A percentile compares a stretch with the other conserved stretches of the same genome.
phyloP scores from a whole-genome alignment of 495 filamentous ascomycete genomes.

The Xylaria venustula region DNA sequence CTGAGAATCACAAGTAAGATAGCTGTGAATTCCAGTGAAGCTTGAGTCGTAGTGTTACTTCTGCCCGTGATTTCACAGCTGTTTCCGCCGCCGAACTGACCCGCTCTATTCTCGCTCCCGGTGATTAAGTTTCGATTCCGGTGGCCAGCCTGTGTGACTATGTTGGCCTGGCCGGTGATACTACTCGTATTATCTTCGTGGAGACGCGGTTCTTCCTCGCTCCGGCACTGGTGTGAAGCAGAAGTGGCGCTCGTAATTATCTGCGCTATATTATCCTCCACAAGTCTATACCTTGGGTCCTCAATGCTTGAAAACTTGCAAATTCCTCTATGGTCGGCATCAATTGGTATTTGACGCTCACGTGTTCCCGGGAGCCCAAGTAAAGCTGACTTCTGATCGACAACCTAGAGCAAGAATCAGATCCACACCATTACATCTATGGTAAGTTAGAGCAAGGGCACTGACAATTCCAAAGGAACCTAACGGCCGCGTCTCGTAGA shows the following conservation, averaged over 20 bases:
- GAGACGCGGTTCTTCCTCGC: not conserved
- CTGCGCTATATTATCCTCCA: conserved; percentile 22
- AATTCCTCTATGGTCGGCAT: conserved; percentile 28
- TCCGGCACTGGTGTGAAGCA: not conserved
- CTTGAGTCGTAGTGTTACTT: not conserved
- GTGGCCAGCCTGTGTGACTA: conserved; percentile 1
- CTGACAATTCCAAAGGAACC: conserved; percentile 14
- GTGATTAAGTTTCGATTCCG: not conserved
- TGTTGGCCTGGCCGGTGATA: not conserved
- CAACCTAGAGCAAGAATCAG: conserved; percentile 21
- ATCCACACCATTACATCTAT: not conserved
- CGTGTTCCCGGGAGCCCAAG: conserved; percentile 26
- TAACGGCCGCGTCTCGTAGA: conserved; percentile 28
- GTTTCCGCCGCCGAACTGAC: conserved; percentile 13
- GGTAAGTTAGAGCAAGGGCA: not conserved
- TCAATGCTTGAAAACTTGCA: conserved; percentile 24
- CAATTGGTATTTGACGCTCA: conserved; percentile 24
- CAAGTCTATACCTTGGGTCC: conserved; percentile 26
- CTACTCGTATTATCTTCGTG: not conserved
- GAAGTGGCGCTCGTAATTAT: conserved; percentile 13
- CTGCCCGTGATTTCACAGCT: not conserved
- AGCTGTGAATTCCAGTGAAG: not conserved
- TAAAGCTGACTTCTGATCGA: conserved; percentile 25
- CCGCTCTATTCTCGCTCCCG: conserved; percentile 7
- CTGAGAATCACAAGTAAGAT: not conserved